Base-by-base conservation (phyloP, 371 early-diverging fungal genomes). In the Mortierella sp. region DNA sequence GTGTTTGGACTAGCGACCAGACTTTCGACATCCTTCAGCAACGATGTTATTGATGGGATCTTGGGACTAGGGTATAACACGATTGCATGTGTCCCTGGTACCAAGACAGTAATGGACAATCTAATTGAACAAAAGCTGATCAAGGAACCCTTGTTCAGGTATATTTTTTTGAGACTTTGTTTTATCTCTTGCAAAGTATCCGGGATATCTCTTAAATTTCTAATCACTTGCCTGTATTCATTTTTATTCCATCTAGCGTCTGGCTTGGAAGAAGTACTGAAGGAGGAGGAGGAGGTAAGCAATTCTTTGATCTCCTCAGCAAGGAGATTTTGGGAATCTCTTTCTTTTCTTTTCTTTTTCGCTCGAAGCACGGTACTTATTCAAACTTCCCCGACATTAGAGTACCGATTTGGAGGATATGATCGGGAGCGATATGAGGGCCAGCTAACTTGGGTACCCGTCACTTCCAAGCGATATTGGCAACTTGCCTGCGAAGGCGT, bases 381-480 rank as follows among this genome's bases (percentile, higher is more conserved):
- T 37, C 37, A 37, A 5, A 37, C 9, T 37, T 37, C 3, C 9
- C 9, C 9, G 37, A 37, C 37, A 37, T n/a, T 4, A 77, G 84
- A 82, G 57, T 84, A 82, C 64, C 63, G 76, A 15, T 84, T 84
- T 48, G 86, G 86, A 59, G 84, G 79, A 23, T 83, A 83, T 62
- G 82, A 86, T 21, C 23, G 62, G 16, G 70, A 75, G 12, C 71
- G 67, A 37, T 79, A 80, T 44, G 81, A 68, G 18, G 86, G 84
- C 48, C 65, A 72, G 9, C 61, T 86, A 44, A 83, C 80, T 18
- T 84, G 81, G 56, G 79, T 84, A 6, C 81, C 83, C 18, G 81
- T 86, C 19, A 82, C 82, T 0, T 53, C 68, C 25, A 70, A 81
- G 67, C 81, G 81, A 52, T 87, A 87, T 52, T 88, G 88, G 88